Conservation (phyloP, 148 eudicot genomes). For the Chenopodium berlandieri region DNA sequence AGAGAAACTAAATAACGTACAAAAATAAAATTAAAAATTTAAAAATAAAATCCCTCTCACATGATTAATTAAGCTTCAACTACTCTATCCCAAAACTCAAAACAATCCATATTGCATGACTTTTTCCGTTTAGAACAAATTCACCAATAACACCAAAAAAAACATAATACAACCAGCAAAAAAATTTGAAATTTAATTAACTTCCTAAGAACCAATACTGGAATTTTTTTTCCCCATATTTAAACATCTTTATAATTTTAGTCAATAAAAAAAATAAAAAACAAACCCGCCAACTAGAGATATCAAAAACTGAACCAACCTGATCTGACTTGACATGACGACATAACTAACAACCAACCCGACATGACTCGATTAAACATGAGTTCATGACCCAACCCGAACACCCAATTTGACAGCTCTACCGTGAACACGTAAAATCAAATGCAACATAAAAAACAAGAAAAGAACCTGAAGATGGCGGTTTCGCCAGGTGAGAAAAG, state of each 20-base stretch:
- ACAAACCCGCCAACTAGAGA: not conserved
- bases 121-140: not conserved
- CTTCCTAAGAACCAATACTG: not conserved
- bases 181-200: not conserved
- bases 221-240: not conserved
- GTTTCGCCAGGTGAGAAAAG: constrained; percentile 59
- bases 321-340: too few relatives aligned
- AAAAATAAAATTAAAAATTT: not conserved
- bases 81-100: constrained; percentile 20
- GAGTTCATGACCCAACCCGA: too few relatives aligned
- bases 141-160: not conserved
- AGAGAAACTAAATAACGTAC: not conserved
- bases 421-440: not conserved
- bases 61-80: constrained; percentile 23
- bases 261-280: not conserved
- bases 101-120: constrained; percentile 14
- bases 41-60: not conserved
- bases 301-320: not conserved
- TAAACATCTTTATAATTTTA: not conserved
- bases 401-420: too few relatives aligned
- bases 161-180: not conserved
- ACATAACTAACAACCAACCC: not conserved
- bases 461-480: constrained; percentile 84
- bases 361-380: not conserved
- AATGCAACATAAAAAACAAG: not conserved